Conservation (phyloP, 1,284 basidiomycete genomes). For the Pseudozyma tsukubaensis region DNA sequence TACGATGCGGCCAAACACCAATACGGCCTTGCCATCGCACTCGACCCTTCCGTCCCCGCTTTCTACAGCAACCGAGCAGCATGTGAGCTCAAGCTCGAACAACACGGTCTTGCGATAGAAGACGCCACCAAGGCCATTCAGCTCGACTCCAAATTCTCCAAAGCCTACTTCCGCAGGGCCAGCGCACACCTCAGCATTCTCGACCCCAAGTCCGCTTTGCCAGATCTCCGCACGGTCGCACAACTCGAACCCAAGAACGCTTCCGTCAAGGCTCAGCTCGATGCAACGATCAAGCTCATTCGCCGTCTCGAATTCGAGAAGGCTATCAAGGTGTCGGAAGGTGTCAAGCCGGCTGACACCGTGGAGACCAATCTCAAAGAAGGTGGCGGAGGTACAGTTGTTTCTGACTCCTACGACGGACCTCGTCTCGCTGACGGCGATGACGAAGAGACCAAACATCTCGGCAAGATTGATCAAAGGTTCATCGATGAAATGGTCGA, state of each 20-base stretch:
- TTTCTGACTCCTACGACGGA: conserved; percentile 56
- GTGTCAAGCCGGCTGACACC: conserved; percentile 52
- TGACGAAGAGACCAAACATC: conserved; percentile 73
- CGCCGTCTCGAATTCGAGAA: conserved; percentile 70
- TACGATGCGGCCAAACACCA: conserved; percentile 61
- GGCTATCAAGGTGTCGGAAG: conserved; percentile 62
- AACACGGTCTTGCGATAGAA: conserved; percentile 67
- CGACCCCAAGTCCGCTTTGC: conserved; percentile 63
- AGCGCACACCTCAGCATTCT: conserved; percentile 90
- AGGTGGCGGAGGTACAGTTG: conserved; percentile 47
- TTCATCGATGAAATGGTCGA: conserved; percentile 89
- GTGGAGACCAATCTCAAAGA: conserved; percentile 59
- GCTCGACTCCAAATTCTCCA: conserved; percentile 88
- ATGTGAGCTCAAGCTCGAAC: conserved; percentile 68
- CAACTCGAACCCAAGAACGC: conserved; percentile 89
- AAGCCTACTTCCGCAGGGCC: conserved; percentile 91
- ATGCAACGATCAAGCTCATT: conserved; percentile 88
- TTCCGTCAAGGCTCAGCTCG: conserved; percentile 81
- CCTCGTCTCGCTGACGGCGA: conserved; percentile 52
- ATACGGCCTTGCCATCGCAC: conserved; percentile 61
- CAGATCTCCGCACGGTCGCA: conserved; percentile 73
- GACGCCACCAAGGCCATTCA: conserved; percentile 79
- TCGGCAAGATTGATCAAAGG: conserved; percentile 71
- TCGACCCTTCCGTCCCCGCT: conserved; percentile 56
- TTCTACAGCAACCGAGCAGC: conserved; percentile 66